Evolutionary conservation across 306 rosid genomes (phyloP).

Genomic region (Rosa lucieae): DNA sequence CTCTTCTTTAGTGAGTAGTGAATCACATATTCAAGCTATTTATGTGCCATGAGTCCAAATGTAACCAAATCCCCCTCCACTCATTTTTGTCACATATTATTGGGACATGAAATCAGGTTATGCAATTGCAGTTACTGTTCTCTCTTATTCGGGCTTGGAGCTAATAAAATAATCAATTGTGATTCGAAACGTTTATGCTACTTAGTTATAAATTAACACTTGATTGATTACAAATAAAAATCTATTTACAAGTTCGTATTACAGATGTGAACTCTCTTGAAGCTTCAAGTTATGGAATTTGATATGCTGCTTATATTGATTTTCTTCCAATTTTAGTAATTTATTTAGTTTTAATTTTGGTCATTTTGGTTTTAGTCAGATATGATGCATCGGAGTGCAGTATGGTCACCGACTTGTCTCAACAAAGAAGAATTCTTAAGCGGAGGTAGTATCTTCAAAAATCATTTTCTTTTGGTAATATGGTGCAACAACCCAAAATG

Average conservation of each 20-base stretch:
- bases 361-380: slow-evolving; percentile 69
- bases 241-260: not conserved
- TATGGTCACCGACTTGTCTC: slow-evolving; percentile 64
- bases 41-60: not conserved
- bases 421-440: slow-evolving; percentile 82
- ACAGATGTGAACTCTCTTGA: not conserved
- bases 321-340: slow-evolving; percentile 14
- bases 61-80: not conserved
- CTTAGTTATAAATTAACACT: not conserved
- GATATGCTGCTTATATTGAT: slow-evolving; percentile 14
- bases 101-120: not conserved
- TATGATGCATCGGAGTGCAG: slow-evolving; percentile 64
- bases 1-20: not conserved
- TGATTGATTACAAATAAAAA: not conserved
- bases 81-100: not conserved
- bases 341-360: slow-evolving; percentile 24
- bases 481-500: not conserved
- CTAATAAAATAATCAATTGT: not conserved
- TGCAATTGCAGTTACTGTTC: not conserved
- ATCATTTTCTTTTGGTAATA: not conserved
- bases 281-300: not conserved
- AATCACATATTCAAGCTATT: not conserved
- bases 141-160: not conserved
- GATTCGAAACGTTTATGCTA: not conserved
- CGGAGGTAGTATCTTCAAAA: slow-evolving; percentile 59